Evolutionary conservation across 83 land plant species (phyloP).

Genomic region (Picea mariana): DNA sequence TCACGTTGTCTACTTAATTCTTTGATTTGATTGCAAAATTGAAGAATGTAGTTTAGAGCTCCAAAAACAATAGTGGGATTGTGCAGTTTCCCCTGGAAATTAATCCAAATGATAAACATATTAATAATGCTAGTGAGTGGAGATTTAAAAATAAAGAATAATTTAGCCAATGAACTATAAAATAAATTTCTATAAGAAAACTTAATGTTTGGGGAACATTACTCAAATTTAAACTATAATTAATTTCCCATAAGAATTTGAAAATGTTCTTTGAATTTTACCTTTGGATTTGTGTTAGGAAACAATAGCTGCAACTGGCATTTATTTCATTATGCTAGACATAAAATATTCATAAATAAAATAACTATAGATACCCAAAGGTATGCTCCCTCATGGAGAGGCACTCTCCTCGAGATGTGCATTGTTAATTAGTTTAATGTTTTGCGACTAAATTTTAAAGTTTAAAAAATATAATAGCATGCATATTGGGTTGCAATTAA

Average conservation of each 20-base stretch:
- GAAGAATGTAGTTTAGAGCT: background rate
- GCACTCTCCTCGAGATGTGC: no score
- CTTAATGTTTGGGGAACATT: no score
- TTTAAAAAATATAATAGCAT: no score
- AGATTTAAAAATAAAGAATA: background rate
- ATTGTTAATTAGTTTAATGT: no score
- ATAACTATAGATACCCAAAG: no score
- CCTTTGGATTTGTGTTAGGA: conserved; percentile 22
- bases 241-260: background rate
- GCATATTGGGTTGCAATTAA: no score
- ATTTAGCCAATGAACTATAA: background rate
- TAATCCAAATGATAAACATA: background rate
- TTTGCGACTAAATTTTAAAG: no score
- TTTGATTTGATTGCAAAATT: background rate
- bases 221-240: no score
- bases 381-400: no score
- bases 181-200: no score
- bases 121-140: background rate
- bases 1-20: background rate
- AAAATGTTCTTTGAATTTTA: background rate
- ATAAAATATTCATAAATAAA: no score
- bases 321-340: no score
- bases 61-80: background rate
- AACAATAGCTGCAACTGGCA: conserved; percentile 36
- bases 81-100: background rate